Evolutionary conservation across 169 alveolate genomes (phyloP).

Genomic region (Cryptosporidium sp.): DNA sequence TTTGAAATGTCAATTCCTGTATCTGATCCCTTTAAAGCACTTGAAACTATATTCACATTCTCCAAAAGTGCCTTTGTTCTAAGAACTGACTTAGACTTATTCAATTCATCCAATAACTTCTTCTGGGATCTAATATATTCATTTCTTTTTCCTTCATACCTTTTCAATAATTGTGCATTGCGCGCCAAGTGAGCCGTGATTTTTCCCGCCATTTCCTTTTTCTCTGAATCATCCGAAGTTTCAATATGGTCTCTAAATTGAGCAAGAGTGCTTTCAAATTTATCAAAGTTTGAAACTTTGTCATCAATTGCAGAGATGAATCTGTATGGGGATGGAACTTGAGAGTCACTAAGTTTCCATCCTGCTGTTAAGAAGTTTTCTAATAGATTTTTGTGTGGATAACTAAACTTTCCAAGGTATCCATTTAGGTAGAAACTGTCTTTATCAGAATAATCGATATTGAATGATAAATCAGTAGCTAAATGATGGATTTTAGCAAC

Average conservation of each 20-base stretch:
- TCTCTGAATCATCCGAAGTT: neutral
- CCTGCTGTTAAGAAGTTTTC: neutral
- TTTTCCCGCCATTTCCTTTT: neutral
- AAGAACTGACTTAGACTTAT: conserved; percentile 8
- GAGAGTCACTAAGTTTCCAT: conserved; percentile 16
- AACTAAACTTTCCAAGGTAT: neutral
- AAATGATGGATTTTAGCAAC: neutral
- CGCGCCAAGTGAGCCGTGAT: neutral
- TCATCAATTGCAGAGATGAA: neutral
- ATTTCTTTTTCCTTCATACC: conserved; percentile 26
- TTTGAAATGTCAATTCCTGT: neutral
- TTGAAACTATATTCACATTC: neutral
- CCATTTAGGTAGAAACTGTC: conserved; percentile 12
- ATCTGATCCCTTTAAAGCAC: neutral
- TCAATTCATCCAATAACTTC: conserved; percentile 15
- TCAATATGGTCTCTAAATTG: neutral
- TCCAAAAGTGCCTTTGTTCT: neutral
- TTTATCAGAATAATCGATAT: conserved; percentile 15
- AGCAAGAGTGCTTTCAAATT: neutral
- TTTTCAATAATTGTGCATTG: neutral
- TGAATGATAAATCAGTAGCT: conserved; percentile 2
- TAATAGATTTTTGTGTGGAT: too few relatives aligned
- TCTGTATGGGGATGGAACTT: conserved; percentile 34
- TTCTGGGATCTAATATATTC: conserved; percentile 13
- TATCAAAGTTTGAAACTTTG: neutral